Evolutionary conservation across 2,329 filamentous ascomycete genomes (phyloP).

Genomic region (Trichoderma sp.): DNA sequence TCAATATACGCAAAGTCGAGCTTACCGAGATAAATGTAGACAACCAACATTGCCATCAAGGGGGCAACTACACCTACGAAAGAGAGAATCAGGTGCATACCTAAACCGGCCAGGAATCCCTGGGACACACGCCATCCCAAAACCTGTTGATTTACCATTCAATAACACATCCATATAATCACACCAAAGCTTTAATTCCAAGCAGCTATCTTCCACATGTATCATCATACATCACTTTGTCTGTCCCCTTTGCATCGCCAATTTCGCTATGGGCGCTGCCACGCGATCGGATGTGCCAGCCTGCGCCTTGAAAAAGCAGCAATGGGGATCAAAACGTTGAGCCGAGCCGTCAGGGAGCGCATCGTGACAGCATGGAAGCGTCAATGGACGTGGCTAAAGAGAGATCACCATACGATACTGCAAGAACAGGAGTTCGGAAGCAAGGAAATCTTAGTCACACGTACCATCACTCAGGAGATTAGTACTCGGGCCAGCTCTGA

Average conservation of each 20-base stretch:
- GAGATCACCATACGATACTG: neutral
- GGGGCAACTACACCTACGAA: neutral
- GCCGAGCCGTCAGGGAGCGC: neutral
- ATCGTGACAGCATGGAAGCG: neutral
- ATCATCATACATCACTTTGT: neutral
- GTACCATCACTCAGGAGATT: neutral
- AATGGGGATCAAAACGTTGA: neutral
- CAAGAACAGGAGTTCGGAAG: neutral
- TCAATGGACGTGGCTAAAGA: neutral
- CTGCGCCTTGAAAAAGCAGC: neutral
- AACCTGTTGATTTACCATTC: neutral
- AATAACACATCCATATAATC: neutral
- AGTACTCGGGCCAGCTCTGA: neutral
- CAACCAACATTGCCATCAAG: neutral
- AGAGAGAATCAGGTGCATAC: neutral
- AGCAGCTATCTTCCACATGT: neutral
- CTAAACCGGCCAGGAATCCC: too few species aligned
- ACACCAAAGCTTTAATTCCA: neutral
- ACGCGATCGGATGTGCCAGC: neutral
- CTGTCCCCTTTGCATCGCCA: neutral
- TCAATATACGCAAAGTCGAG: neutral
- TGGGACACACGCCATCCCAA: neutral
- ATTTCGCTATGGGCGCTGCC: constrained; percentile 21
- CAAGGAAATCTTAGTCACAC: neutral
- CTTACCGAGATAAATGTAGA: neutral